Evolutionary conservation across 2,329 filamentous ascomycete genomes (phyloP).

Genomic region (Phialophora expanda): DNA sequence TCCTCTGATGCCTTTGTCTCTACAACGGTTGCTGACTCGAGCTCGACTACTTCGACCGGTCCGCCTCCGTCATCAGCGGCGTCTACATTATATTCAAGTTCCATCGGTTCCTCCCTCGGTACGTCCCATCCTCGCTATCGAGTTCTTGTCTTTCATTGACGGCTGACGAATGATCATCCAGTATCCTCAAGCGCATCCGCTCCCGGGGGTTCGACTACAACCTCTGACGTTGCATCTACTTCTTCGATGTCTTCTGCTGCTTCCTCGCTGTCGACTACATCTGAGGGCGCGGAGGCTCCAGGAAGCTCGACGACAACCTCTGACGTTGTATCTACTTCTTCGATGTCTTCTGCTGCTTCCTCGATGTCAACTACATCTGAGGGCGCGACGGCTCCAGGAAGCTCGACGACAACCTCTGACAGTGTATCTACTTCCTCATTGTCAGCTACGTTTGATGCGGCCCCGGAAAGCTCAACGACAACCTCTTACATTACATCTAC

Average conservation of each 20-base stretch:
- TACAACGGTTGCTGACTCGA: not conserved
- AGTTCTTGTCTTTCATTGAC: not conserved
- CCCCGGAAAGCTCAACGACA: slow-evolving; percentile 6
- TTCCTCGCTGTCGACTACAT: slow-evolving; percentile 14
- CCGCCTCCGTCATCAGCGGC: not conserved
- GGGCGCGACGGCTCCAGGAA: no score
- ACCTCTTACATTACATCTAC: not conserved
- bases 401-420: not conserved
- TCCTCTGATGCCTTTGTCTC: not conserved
- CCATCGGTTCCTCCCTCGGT: not conserved
- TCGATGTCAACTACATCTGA: slow-evolving; percentile 8
- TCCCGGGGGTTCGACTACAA: slow-evolving; percentile 2
- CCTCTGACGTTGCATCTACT: not conserved
- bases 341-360: slow-evolving; percentile 7
- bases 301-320: slow-evolving; percentile 10
- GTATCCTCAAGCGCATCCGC: not conserved
- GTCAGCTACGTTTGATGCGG: not conserved
- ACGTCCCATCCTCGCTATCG: not conserved
- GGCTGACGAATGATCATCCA: not conserved
- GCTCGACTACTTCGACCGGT: not conserved
- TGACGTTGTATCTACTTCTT: not conserved
- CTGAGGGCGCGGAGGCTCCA: not conserved
- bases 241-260: not conserved
- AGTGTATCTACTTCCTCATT: not conserved
- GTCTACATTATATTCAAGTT: not conserved